Evolutionary conservation across 345 rosid genomes (phyloP).

Genomic region (Pistacia vera): DNA sequence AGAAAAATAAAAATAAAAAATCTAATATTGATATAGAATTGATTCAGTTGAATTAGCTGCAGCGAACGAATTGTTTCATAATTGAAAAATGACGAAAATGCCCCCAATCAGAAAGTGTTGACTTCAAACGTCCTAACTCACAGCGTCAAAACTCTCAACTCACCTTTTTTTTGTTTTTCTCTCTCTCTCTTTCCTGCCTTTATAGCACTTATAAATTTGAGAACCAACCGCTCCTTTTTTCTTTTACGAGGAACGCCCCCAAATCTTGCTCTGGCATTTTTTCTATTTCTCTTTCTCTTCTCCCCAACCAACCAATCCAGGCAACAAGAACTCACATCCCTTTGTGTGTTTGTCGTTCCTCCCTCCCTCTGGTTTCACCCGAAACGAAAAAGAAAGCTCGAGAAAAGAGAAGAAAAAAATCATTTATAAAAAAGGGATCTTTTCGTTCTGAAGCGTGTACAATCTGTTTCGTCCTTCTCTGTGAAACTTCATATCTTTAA

Average conservation of each 20-base stretch:
- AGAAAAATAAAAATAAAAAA: no score
- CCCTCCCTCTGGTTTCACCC: not conserved
- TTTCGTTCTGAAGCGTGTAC: not conserved
- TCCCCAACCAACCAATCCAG: not conserved
- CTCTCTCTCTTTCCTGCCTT: not conserved
- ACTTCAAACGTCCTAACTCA: not conserved
- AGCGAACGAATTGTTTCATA: no score
- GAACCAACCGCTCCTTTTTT: constrained; percentile 13
- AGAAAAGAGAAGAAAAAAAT: not conserved
- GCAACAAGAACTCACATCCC: not conserved
- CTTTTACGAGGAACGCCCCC: constrained; percentile 34
- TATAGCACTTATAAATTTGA: constrained; percentile 13
- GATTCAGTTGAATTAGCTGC: not conserved
- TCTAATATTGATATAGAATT: no score
- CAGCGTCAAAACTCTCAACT: not conserved
- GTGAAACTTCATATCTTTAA: not conserved
- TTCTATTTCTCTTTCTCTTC: not conserved
- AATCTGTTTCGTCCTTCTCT: not conserved
- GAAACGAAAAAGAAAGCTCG: no score
- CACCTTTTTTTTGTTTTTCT: not conserved
- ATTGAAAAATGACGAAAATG: not conserved
- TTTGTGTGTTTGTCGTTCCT: not conserved
- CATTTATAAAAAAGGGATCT: not conserved
- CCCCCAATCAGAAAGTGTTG: not conserved
- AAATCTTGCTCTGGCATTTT: not conserved